phyloP scores from a whole-genome alignment of 129 eudicot genomes.

The Kitagawia praeruptora region DNA sequence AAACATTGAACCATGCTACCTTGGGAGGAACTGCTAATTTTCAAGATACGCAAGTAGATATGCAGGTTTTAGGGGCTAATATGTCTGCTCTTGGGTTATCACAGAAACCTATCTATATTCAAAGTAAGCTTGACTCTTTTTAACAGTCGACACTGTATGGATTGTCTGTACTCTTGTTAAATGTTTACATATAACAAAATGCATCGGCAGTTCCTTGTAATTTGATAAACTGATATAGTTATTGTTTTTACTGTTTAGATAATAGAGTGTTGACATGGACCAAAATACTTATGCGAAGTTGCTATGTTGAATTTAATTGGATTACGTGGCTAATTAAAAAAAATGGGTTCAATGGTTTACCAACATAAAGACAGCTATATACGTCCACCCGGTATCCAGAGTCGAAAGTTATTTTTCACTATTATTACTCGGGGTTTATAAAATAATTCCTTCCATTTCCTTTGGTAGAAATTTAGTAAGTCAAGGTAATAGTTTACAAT shows the following conservation, averaged over 20 bases:
- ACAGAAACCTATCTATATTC: constrained; percentile 86
- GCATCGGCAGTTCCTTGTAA: not conserved
- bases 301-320: not conserved
- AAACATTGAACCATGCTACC: constrained; percentile 65
- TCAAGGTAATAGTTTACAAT: not conserved
- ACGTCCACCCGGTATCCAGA: not conserved
- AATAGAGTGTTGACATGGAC: not conserved
- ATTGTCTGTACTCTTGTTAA: constrained; percentile 3
- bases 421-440: not conserved
- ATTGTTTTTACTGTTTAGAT: not conserved
- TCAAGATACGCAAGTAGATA: constrained; percentile 54
- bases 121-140: constrained; percentile 30
- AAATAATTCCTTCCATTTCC: not conserved
- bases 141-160: not conserved
- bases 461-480: not conserved
- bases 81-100: constrained; percentile 99
- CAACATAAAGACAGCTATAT: not conserved
- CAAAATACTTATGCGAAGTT: not conserved
- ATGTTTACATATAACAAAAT: not conserved
- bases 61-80: constrained; percentile 90
- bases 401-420: not conserved
- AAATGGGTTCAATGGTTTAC: not conserved
- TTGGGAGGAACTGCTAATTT: constrained; percentile 24
- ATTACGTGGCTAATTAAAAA: not conserved
- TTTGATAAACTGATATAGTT: not conserved